Base-by-base conservation (phyloP, 768 basidiomycete species). In the Sporobolomyces phaffii region DNA sequence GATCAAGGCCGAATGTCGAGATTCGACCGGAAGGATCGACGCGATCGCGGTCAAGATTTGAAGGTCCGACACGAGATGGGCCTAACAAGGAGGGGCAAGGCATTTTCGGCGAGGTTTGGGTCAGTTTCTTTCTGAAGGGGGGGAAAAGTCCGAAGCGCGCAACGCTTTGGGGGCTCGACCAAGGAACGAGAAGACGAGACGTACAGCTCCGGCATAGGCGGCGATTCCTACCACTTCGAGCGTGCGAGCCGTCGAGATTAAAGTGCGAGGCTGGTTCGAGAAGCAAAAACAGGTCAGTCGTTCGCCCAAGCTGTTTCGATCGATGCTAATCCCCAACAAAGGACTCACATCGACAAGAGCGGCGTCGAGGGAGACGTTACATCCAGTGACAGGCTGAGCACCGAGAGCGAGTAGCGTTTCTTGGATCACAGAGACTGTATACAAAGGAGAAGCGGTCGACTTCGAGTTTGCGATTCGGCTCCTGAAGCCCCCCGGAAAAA, bases 1-100 rank as follows among this genome's bases (percentile, higher is more conserved):
- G 57, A 90, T 81, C 47, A 91, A 77, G 2, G 86, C 85, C 76
- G 87, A 85, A 73, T 92, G 90, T 51, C 90, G 86, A n/a, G 88
- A 86, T 75, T 91, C 90, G 51, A 89, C 81, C 33, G 88, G 86
- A 77, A 88, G 48, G 53, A 71, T 72, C 15, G 45, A 51, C 1
- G 44, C 65, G 9, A 70, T 59, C 10, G 62, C 62, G 24, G 58
- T 68, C 22, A 72, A 60, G 44, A 68, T 64, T 43, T 62, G 45
- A 14, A 48, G 34, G 57, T 62, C 60, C 28, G 50, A 22, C 34
- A 73, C n/a, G 17, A 68, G 58, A 40, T 59, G 38, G 11, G 66
- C 64, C 45, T 66, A 36, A n/a, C n/a, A n/a, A n/a, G n/a, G n/a
- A n/a, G n/a, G n/a, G n/a, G n/a, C n/a, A n/a, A n/a, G n/a, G n/a